These are phyloP conservation scores for Penicillium odoratum DNA, from an alignment of 495 filamentous ascomycete genomes.

Conservation along the genomic window DNA sequence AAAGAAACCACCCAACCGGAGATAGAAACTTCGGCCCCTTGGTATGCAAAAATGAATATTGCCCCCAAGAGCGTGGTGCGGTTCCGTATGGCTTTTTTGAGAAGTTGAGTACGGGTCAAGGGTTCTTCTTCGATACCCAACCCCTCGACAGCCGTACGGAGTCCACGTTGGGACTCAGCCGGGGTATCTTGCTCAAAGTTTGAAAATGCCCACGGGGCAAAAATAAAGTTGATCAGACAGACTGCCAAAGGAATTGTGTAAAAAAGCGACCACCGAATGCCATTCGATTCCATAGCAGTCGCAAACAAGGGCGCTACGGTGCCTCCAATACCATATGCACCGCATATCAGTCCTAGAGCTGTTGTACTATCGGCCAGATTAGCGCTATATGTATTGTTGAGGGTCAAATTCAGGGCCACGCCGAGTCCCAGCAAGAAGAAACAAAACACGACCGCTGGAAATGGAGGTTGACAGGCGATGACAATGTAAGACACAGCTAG, in stretches of 20 bases:
- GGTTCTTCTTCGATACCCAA: constrained; percentile 32
- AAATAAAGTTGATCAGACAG: constrained; percentile 45
- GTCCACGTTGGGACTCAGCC: constrained; percentile 27
- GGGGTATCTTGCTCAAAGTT: constrained; percentile 54
- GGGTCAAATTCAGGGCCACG: constrained; percentile 63
- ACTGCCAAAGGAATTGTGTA: constrained; percentile 37
- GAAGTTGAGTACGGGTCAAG: constrained; percentile 67
- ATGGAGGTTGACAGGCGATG: constrained; percentile 66
- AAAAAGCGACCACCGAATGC: constrained; percentile 37
- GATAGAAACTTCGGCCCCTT: constrained; percentile 75
- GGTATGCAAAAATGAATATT: constrained; percentile 79
- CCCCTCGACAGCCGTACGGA: constrained; percentile 30
- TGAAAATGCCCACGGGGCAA: constrained; percentile 55
- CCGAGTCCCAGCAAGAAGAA: constrained; percentile 72
- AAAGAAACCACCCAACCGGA: constrained; percentile 84
- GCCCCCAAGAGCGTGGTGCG: constrained; percentile 67
- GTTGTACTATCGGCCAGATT: constrained; percentile 64
- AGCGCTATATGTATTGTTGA: constrained; percentile 74
- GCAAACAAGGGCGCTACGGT: constrained; percentile 69
- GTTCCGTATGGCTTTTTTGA: constrained; percentile 53
- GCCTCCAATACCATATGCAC: constrained; percentile 72
- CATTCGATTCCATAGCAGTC: constrained; percentile 51
- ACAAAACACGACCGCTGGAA: constrained; percentile 60
- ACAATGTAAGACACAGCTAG: constrained; percentile 60
- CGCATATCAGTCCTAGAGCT: constrained; percentile 64